phyloP scores from a whole-genome alignment of 495 filamentous ascomycete genomes.

The Talaromyces liani region DNA sequence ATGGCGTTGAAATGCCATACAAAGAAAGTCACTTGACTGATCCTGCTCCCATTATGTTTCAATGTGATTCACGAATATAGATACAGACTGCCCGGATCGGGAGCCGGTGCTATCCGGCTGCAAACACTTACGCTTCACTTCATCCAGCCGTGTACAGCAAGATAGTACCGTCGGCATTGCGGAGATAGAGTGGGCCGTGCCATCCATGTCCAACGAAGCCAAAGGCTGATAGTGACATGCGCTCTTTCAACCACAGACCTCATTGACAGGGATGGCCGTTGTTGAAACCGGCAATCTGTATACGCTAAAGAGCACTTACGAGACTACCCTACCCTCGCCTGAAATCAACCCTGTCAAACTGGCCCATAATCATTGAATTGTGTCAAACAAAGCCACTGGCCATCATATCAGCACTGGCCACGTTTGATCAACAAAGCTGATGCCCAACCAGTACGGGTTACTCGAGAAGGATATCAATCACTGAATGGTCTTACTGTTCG shows the following conservation, averaged over 20 bases:
- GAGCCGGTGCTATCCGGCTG: neutral
- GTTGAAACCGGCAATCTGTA: neutral
- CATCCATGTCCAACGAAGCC: neutral
- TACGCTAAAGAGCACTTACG: neutral
- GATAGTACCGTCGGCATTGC: neutral
- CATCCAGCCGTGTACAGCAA: neutral
- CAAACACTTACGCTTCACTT: neutral
- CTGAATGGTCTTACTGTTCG: neutral
- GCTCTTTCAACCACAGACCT: neutral
- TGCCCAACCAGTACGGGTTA: neutral
- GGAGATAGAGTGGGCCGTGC: neutral
- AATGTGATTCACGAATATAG: neutral
- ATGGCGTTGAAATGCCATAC: neutral
- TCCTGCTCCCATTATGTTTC: neutral
- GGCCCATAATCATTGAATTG: neutral
- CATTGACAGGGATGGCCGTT: neutral
- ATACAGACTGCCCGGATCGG: neutral
- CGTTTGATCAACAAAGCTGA: neutral
- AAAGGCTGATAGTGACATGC: neutral
- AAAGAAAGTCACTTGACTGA: conserved; percentile 1
- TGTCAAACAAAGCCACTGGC: neutral
- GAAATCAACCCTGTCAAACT: neutral
- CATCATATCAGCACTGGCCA: neutral
- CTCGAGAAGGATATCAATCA: conserved; percentile 1
- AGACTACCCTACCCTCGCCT: neutral